These are phyloP conservation scores for Leccinum barrowsii DNA, from an alignment of 768 basidiomycete genomes.

Conservation along the genomic window DNA sequence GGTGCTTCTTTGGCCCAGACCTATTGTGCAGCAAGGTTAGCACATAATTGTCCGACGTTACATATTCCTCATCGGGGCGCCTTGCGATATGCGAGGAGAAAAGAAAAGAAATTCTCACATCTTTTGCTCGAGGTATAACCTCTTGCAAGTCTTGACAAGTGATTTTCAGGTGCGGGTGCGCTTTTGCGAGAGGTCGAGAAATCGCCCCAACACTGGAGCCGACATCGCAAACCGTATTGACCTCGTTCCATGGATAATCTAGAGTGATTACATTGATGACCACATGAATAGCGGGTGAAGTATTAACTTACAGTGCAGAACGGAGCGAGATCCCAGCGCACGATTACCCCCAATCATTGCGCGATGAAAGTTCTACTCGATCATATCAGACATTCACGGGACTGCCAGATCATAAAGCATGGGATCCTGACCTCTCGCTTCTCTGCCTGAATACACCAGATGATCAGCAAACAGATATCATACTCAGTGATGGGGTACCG, in stretches of 20 bases:
- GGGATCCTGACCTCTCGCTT: conserved; percentile 9
- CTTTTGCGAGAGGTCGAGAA: neutral
- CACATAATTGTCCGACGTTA: neutral
- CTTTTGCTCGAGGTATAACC: neutral
- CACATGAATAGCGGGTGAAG: no score
- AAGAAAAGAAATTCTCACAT: neutral
- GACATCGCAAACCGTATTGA: neutral
- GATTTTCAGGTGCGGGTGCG: neutral
- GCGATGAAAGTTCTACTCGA: conserved; percentile 17
- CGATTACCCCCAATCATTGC: conserved; percentile 19
- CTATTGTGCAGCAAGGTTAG: neutral
- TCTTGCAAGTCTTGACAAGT: neutral
- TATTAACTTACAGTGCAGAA: neutral
- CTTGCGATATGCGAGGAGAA: neutral
- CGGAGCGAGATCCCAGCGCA: conserved; percentile 17
- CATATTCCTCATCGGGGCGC: neutral
- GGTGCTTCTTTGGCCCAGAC: neutral
- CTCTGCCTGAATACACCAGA: conserved; percentile 8
- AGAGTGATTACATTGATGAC: neutral
- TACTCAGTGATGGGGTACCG: neutral
- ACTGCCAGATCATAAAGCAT: neutral
- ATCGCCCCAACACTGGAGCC: neutral
- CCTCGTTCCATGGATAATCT: neutral
- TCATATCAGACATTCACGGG: neutral
- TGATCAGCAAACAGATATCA: neutral